Evolutionary conservation across 768 basidiomycete species (phyloP), one percentile per base, ranked within the genome.

Genomic region (Tulasnella sp.): DNA sequence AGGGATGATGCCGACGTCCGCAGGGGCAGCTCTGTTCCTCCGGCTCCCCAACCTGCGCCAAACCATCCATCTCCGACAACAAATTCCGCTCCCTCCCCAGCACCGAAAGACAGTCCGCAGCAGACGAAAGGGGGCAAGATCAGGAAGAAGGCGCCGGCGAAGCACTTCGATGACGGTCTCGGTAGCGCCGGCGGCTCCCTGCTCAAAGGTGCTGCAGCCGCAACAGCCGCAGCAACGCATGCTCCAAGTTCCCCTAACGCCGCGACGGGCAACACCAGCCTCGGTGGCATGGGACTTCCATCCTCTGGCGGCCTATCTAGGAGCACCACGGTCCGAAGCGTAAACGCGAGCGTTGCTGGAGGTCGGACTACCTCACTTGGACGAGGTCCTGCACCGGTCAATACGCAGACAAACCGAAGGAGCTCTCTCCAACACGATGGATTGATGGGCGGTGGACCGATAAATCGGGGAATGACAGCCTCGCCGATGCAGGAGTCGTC

Each of bases 161-260:
- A 80, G 46, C 69, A 80, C 64, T 80, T 80, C 31, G 79, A 72
- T 31, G 79, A 80, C 74, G 79, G 79, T 20, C 37, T 80, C 24
- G 79, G 79, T 24, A 80, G 69, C 31, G 72, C 79, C 1, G 75
- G 73, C 42, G 80, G 75, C 9, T 77, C 80, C 7, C 22, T 76
- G 44, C 31, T 75, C 31, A 44, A 79, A 54, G 80, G 75, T n/a
- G 28, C 58, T 24, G 40, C 46, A 12, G 75, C 44, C 7, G 41
- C 79, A 14, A 8, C 78, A 1, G 50, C 50, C 5, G 37, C 75
- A 18, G 58, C 77, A 5, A 4, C 78, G 24, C 42, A 77, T 44
- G 22, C 58, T 24, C 73, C 76, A 3, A 76, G 37, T 20, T 37
- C 73, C 9, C 54, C 50, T 2, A 46, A 64, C 40, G 72, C 44